Evolutionary conservation across 2,329 filamentous ascomycete genomes (phyloP), one percentile per base, ranked within the genome.

Genomic region (Apiospora marii): DNA sequence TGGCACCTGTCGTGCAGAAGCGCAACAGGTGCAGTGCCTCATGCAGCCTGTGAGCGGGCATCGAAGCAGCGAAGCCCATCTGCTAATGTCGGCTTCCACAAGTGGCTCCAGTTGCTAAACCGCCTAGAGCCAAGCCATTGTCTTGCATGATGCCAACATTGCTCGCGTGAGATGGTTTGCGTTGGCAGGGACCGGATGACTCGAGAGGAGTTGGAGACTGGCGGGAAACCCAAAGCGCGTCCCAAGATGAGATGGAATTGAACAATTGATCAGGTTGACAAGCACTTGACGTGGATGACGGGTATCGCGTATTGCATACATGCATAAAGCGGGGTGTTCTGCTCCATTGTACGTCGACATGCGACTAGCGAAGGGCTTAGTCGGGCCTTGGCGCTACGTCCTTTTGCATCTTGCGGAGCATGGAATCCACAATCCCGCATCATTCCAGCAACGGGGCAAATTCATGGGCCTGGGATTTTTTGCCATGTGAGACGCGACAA

Each of bases 401-500:
- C 53, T 61, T 61, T 61, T 61, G 53, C 53, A 37, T 14, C 58
- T 64, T n/a, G 58, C 58, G 34, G 58, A 41, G 34, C 58, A 41
- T 64, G 34, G 34, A 64, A 64, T 37, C 58, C 58, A 41, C 53
- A 61, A 61, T 64, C 58, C 58, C 58, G 58, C 58, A 64, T 64
- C 58, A 64, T 64, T 64, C 58, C n/a, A 41, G 19, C 58, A 64
- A 64, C 58, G 58, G 58, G 58, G 58, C 58, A 64, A 64, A 64
- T n/a, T 41, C 58, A 24, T 64, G 58, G 58, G 5, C 58, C 58
- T 64, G 58, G 58, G 58, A 24, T 41, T 64, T 64, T 64, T 64
- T 64, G 34, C 58, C 34, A 64, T 64, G 58, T 64, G 58, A 64
- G 58, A 64, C 58, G 58, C 58, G 58, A 64, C 58, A 64, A 64